Evolutionary conservation across 2,329 filamentous ascomycete genomes (phyloP), one percentile per base, ranked within the genome.

Genomic region (Trematosphaeria pertusa): DNA sequence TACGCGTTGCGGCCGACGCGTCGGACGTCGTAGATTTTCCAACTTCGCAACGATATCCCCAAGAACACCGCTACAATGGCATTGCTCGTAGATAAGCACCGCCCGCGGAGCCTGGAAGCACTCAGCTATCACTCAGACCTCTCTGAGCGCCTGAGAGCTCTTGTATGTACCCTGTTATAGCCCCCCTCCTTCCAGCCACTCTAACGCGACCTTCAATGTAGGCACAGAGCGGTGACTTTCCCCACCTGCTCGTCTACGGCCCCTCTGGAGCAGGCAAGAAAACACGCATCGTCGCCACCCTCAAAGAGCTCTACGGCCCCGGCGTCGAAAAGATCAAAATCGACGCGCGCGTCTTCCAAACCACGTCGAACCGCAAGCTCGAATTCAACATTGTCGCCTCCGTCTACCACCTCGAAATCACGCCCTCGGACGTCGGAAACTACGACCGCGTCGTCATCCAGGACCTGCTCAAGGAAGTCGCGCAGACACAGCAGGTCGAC

Each of bases 291-390:
- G 91, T 97, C 14, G 92, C 94, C 12, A 97, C 93, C 0, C 78
- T 99, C 3, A 96, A 96, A 72, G 93, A 97, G 68, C 82, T 99
- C 6, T 99, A 94, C 73, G 94, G 94, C 0, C 87, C 93, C 0
- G 93, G 94, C 33, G 94, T 96, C n/a, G 95, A 99, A 69, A 97
- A 97, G 81, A 99, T 99, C 81, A 97, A 97, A 78, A 97, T 99
- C 75, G 94, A 99, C 70, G 90, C 91, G 10, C 89, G 94, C 56
- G 88, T 97, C 48, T 99, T 99, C 78, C 92, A 96, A 74, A 97
- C 94, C 1, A 92, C 86, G 17, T 88, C 87, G 67, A 97, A 96
- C 73, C 91, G 94, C 70, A 99, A 99, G 75, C 87, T 99, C 62
- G 94, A 99, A 75, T 99, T 99, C 83, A 99, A 97, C 77, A 96